These are phyloP conservation scores for Metschnikowia henanensis DNA, from an alignment of 805 yeast species.

Conservation along the genomic window DNA sequence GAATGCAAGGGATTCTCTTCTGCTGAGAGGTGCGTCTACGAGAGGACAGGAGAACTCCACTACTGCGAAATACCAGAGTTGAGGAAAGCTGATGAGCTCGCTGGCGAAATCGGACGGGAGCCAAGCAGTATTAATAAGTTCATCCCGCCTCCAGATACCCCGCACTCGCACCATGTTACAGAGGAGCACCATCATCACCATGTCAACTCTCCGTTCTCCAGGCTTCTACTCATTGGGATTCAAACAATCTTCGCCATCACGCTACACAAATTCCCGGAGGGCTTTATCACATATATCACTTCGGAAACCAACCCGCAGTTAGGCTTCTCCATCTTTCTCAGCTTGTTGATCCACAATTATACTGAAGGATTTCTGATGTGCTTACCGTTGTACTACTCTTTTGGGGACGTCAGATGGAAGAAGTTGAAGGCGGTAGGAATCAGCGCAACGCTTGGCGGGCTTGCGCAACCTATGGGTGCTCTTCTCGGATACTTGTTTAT, in stretches of 20 bases:
- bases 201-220: conserved; percentile 71
- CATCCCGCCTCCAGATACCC: background rate
- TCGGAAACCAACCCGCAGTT: conserved; percentile 60
- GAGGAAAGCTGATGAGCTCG: conserved; percentile 11
- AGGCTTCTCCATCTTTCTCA: conserved; percentile 80
- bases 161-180: conserved; percentile 13
- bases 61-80: conserved; percentile 42
- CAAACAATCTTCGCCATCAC: conserved; percentile 89
- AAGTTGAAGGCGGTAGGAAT: conserved; percentile 59
- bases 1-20: conserved; percentile 51
- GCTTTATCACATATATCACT: conserved; percentile 84
- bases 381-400: conserved; percentile 79
- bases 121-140: background rate
- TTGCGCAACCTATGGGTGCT: conserved; percentile 91
- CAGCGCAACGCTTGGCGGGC: conserved; percentile 72
- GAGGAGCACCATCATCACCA: conserved; percentile 72
- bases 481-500: conserved; percentile 57
- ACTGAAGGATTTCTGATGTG: conserved; percentile 96
- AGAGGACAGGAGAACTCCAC: conserved; percentile 26
- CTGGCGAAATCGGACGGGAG: background rate
- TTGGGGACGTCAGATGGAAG: conserved; percentile 41
- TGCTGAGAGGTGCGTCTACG: conserved; percentile 35
- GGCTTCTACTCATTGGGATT: conserved; percentile 81
- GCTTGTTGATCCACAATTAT: conserved; percentile 85
- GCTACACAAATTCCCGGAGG: conserved; percentile 93